Evolutionary conservation across 164 flowering plant species (phyloP).

Genomic region (Kalanchoe fedtschenkoi): DNA sequence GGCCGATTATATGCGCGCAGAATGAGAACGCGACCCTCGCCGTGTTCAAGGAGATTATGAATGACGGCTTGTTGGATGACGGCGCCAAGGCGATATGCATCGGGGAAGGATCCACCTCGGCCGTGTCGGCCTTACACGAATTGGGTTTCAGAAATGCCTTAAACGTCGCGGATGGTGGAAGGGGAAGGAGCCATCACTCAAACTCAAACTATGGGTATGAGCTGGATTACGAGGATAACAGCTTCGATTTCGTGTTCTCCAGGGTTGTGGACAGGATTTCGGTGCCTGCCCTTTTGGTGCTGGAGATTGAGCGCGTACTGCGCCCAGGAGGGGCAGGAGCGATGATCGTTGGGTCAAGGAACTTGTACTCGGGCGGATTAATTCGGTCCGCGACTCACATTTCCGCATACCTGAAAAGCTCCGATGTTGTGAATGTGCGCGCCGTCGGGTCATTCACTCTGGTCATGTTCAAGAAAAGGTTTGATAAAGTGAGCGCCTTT

Average conservation of each 20-base stretch:
- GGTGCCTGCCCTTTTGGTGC: constrained; percentile 68
- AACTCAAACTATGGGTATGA: constrained; percentile 29
- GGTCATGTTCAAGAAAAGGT: constrained; percentile 63
- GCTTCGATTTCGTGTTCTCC: constrained; percentile 75
- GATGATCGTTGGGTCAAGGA: constrained; percentile 34
- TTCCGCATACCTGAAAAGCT: constrained; percentile 50
- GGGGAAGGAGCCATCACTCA: too few relatives aligned
- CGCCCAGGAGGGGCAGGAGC: constrained; percentile 74
- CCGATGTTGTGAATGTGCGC: constrained; percentile 49
- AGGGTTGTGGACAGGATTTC: constrained; percentile 47
- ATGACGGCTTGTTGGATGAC: constrained; percentile 32
- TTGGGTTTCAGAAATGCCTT: constrained; percentile 38
- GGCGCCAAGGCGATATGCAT: constrained; percentile 49
- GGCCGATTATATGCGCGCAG: constrained; percentile 7
- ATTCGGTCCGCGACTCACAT: constrained; percentile 61
- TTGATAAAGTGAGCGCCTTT: constrained; percentile 23
- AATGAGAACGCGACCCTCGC: constrained; percentile 25
- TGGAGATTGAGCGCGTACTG: constrained; percentile 74
- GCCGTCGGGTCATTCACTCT: constrained; percentile 30
- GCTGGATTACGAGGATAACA: constrained; percentile 40
- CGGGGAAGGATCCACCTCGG: constrained; percentile 51
- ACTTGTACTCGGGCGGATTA: constrained; percentile 25
- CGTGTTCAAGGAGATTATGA: constrained; percentile 50
- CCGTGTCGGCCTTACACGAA: constrained; percentile 36
- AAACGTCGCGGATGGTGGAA: constrained; percentile 30